phyloP scores from a whole-genome alignment of 148 eudicot species.

The Pouteria glomerata region DNA sequence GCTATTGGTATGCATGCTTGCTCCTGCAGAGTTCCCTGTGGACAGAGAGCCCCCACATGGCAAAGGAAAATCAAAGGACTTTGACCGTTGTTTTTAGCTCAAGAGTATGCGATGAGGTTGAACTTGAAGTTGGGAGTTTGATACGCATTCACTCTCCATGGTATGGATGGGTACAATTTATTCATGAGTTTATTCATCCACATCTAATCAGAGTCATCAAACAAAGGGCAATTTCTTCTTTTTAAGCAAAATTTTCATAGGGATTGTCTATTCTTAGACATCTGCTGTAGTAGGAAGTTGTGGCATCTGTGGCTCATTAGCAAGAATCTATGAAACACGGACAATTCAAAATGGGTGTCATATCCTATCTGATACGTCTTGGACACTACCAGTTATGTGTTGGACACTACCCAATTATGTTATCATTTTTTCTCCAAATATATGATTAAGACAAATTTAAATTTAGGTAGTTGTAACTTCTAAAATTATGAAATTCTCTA shows the following conservation, averaged over 20 bases:
- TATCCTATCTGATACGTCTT: too few relatives aligned
- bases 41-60: constrained; percentile 26
- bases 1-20: constrained; percentile 4
- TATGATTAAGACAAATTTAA: too few relatives aligned
- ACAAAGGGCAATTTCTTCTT: not conserved
- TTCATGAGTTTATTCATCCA: not conserved
- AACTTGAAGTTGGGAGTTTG: constrained; percentile 62
- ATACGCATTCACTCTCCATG: constrained; percentile 73
- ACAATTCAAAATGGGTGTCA: too few relatives aligned
- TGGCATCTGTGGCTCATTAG: not conserved
- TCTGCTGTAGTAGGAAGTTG: not conserved
- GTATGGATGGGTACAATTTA: constrained; percentile 33
- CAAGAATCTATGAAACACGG: too few relatives aligned
- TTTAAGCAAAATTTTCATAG: not conserved
- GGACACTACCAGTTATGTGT: too few relatives aligned
- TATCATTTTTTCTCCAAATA: too few relatives aligned
- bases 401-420: too few relatives aligned
- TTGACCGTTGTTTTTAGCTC: constrained; percentile 65
- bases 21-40: constrained; percentile 40
- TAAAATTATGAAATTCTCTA: too few relatives aligned
- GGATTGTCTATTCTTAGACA: too few relatives aligned
- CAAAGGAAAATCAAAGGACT: constrained; percentile 21
- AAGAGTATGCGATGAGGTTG: constrained; percentile 62
- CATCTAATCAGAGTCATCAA: too few relatives aligned
- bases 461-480: too few relatives aligned